Base-by-base conservation (phyloP, 2,329 filamentous ascomycete genomes). In the Tolypocladium paradoxum region DNA sequence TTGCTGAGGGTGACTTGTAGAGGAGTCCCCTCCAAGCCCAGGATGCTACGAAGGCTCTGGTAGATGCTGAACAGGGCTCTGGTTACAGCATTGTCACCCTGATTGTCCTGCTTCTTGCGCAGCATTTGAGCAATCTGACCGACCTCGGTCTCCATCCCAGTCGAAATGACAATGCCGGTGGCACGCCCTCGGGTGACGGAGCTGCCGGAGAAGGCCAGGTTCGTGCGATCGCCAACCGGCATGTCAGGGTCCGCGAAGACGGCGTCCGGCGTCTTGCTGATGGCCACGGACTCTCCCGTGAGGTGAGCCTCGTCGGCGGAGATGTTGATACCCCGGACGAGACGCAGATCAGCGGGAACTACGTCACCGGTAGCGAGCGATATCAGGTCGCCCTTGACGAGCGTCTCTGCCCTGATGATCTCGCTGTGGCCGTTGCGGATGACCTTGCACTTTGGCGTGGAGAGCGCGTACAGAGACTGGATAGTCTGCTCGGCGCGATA, bases 1-100 rank as follows among this genome's bases (percentile, higher is more conserved):
- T 91, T 90, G 71, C 87, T 89, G 50, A 96, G 77, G 64, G 88
- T 92, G 59, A 86, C 84, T 71, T 95, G 89, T 47, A 96, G 75
- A 0, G 90, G 90, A 1, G 90, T 95, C 49, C 90, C 90, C 52
- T 87, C 78, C 2, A 85, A 68, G 53, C 82, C 85, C 45, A 88
- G 76, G 55, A 87, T 75, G 58, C 77, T 76, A 47, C 77, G 75
- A 52, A 66, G 54, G 50, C 68, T 71, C 53, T 70, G 69, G 55
- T 72, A 72, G 56, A 67, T 69, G 54, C 71, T 72, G 61, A 73
- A 72, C 57, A 73, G 62, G 33, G 70, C 66, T 47, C 71, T 67
- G 59, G 65, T 65, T 48, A 81, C 72, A 60, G 80, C 70, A 48
- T 67, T 65, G 48, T 65, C 65, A 38, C 65, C 63, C 14, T 62